A percentile compares a stretch with the other conserved stretches of the same genome.
Evolutionary conservation across 345 rosid species (phyloP).

Genomic region (Pelargonium nanum): DNA sequence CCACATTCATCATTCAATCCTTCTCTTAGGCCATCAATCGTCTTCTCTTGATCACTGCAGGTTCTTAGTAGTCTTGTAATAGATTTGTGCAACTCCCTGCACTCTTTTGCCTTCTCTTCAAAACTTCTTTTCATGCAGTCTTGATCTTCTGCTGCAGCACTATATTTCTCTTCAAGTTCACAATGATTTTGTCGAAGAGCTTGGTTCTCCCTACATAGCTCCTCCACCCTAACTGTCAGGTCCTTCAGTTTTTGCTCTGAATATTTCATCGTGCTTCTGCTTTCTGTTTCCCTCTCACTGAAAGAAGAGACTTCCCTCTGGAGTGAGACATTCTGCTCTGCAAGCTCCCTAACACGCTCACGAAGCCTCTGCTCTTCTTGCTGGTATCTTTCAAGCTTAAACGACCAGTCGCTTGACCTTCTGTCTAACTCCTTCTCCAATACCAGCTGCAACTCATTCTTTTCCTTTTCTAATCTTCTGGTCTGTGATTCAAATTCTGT

Average conservation of each 20-base stretch:
- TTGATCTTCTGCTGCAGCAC: conserved; percentile 39
- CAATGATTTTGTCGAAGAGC: conserved; percentile 40
- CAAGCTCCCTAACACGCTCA: conserved; percentile 89
- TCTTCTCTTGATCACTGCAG: conserved; percentile 75
- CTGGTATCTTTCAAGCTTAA: conserved; percentile 70
- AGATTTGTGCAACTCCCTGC: conserved; percentile 79
- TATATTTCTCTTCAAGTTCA: conserved; percentile 41
- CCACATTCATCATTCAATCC: conserved; percentile 34
- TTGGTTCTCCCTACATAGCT: conserved; percentile 38
- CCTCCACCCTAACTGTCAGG: conserved; percentile 42
- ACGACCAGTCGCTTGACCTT: conserved; percentile 89
- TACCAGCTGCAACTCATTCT: conserved; percentile 59
- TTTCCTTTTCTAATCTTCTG: conserved; percentile 65
- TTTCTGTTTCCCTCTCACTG: conserved; percentile 61
- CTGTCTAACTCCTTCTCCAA: conserved; percentile 94
- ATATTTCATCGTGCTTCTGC: conserved; percentile 38
- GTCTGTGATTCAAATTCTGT: conserved; percentile 45
- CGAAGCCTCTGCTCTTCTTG: conserved; percentile 86
- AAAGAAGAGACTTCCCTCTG: conserved; percentile 73
- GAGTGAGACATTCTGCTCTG: conserved; percentile 89
- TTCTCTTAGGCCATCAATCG: conserved; percentile 64
- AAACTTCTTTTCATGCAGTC: conserved; percentile 51
- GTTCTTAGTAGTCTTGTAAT: conserved; percentile 53
- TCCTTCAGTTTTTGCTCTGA: conserved; percentile 54
- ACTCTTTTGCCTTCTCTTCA: conserved; percentile 81